A percentile compares a stretch with the other conserved stretches of the same genome.
phyloP scores from a whole-genome alignment of 139 green algal genomes.

The Haematococcus sp. region DNA sequence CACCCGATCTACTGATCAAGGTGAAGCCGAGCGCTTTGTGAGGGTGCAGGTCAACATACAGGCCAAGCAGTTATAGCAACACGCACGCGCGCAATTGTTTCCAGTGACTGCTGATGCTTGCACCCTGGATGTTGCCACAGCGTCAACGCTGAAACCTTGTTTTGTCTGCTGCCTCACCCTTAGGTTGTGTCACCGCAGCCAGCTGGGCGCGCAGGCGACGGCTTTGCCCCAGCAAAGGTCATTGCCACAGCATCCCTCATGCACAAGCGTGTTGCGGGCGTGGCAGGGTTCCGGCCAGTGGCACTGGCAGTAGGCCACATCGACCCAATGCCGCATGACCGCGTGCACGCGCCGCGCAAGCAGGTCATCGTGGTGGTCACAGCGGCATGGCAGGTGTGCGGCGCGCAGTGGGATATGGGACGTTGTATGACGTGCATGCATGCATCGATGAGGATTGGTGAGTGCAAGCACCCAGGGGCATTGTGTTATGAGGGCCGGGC shows the following conservation, averaged over 20 bases:
- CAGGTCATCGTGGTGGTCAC: slow-evolving; percentile 90
- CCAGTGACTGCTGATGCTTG: too few relatives aligned
- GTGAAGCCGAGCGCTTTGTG: slow-evolving; percentile 29
- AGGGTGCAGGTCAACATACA: too few relatives aligned
- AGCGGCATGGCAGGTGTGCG: slow-evolving; percentile 60
- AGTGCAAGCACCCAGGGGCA: too few relatives aligned
- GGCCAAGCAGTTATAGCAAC: too few relatives aligned
- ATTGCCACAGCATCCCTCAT: slow-evolving; percentile 28
- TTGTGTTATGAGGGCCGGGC: too few relatives aligned
- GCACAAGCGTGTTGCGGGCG: neutral
- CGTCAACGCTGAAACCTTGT: too few relatives aligned
- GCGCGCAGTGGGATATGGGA: too few relatives aligned
- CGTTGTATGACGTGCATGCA: too few relatives aligned
- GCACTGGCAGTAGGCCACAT: slow-evolving; percentile 80
- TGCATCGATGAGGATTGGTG: too few relatives aligned
- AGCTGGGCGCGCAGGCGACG: slow-evolving; percentile 55
- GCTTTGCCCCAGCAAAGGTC: slow-evolving; percentile 71
- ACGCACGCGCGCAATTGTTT: too few relatives aligned
- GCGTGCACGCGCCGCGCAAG: slow-evolving; percentile 67
- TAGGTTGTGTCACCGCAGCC: slow-evolving; percentile 61
- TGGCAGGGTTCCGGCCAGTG: slow-evolving; percentile 29
- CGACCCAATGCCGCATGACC: slow-evolving; percentile 49
- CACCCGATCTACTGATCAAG: slow-evolving; percentile 68
- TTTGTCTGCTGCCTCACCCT: slow-evolving; percentile 24
- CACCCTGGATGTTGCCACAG: too few relatives aligned